Conservation (phyloP, 202 grass and related monocot species). For the Carex arenaria region DNA sequence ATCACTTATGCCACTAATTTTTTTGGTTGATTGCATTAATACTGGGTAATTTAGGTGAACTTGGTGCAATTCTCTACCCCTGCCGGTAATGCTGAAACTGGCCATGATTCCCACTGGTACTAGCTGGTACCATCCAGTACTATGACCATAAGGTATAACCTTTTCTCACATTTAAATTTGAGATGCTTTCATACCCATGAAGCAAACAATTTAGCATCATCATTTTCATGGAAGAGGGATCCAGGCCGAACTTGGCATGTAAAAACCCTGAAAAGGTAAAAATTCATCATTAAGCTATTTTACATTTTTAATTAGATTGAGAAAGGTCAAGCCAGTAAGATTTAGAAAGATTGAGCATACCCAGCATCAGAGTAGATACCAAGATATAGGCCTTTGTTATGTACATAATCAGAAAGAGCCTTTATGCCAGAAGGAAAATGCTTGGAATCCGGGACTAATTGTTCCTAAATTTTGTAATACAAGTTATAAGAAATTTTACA, state of each 20-base stretch:
- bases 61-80: background rate
- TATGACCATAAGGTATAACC: background rate
- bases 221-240: constrained; percentile 66
- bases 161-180: constrained; percentile 8
- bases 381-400: constrained; percentile 79
- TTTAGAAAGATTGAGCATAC: constrained; percentile 27
- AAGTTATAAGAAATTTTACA: background rate
- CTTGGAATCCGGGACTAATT: constrained; percentile 80
- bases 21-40: background rate
- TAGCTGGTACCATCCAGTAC: background rate
- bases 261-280: constrained; percentile 51
- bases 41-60: background rate
- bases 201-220: constrained; percentile 73
- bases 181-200: constrained; percentile 58
- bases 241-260: constrained; percentile 97
- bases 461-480: constrained; percentile 38
- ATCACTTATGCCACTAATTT: background rate
- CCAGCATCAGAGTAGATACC: constrained; percentile 96
- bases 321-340: background rate
- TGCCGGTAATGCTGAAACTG: background rate
- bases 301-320: background rate
- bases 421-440: constrained; percentile 92
- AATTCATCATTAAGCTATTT: constrained; percentile 9
- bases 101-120: background rate
- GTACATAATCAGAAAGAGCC: constrained; percentile 87